A percentile compares a stretch with the other conserved stretches of the same genome.
Conservation (phyloP, 768 basidiomycete species). For the Austroboletus festivus region DNA sequence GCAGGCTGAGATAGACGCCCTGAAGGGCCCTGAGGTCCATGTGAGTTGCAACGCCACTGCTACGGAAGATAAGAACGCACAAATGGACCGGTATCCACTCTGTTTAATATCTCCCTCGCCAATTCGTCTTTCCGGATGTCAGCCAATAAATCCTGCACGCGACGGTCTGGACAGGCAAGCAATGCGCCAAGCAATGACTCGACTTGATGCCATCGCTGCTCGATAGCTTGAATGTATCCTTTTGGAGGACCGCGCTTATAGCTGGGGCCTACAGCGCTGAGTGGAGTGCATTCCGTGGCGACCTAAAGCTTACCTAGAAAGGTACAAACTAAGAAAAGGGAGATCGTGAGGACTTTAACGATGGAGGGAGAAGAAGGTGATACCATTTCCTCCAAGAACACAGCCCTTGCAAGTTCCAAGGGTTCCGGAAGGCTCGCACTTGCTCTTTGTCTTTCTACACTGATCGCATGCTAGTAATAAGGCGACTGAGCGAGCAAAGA, state of each 20-base stretch:
- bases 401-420: slow-evolving; percentile 63
- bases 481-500: slow-evolving; percentile 13
- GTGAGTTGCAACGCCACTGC: slow-evolving; percentile 5
- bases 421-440: slow-evolving; percentile 61
- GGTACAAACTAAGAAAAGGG: slow-evolving; percentile 51
- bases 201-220: slow-evolving; percentile 88
- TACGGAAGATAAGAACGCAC: slow-evolving; percentile 38
- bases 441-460: slow-evolving; percentile 84
- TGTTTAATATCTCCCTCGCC: slow-evolving; percentile 69
- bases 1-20: slow-evolving; percentile 60
- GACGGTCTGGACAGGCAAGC: slow-evolving; percentile 64
- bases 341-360: slow-evolving; percentile 12
- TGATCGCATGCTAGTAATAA: slow-evolving; percentile 70
- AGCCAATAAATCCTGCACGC: slow-evolving; percentile 58
- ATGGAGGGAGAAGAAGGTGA: slow-evolving; percentile 14
- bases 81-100: slow-evolving; percentile 80
- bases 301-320: slow-evolving; percentile 49
- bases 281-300: background rate
- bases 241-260: slow-evolving; percentile 84
- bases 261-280: slow-evolving; percentile 54
- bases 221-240: slow-evolving; percentile 91
- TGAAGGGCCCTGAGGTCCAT: slow-evolving; percentile 54
- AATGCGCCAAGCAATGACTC: slow-evolving; percentile 86
- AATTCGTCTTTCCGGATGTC: slow-evolving; percentile 71
- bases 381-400: slow-evolving; percentile 52